Percentiles rank a stretch among this genome's conserved stretches.
phyloP scores from a whole-genome alignment of 768 basidiomycete genomes.

The Naganishia antarctica region DNA sequence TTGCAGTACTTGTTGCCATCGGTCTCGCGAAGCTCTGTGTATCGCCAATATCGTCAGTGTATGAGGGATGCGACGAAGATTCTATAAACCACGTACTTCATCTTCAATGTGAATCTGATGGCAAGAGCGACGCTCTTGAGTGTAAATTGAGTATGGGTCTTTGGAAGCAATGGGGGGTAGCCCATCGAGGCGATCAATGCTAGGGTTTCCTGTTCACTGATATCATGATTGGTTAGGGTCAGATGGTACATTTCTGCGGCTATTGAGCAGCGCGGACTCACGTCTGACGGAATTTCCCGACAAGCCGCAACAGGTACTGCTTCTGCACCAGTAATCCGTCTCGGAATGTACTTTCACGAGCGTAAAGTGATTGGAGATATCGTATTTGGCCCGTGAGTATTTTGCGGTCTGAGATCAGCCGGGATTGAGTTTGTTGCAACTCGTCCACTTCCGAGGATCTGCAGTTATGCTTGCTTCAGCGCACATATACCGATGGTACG shows the following conservation, averaged over 20 bases:
- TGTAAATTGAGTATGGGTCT: slow-evolving; percentile 24
- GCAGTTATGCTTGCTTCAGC: not conserved
- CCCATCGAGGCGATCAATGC: slow-evolving; percentile 46
- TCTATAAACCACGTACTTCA: slow-evolving; percentile 35
- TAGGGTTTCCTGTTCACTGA: slow-evolving; percentile 45
- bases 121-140: slow-evolving; percentile 44
- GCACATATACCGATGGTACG: not conserved
- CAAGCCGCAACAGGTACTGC: slow-evolving; percentile 70
- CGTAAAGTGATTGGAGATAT: slow-evolving; percentile 87
- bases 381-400: slow-evolving; percentile 83
- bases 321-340: slow-evolving; percentile 79
- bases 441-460: not conserved
- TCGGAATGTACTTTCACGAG: slow-evolving; percentile 75
- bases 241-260: not conserved
- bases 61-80: not conserved
- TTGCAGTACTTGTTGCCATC: slow-evolving; percentile 5
- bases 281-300: slow-evolving; percentile 52
- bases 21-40: slow-evolving; percentile 10
- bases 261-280: slow-evolving; percentile 18
- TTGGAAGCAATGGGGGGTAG: slow-evolving; percentile 34
- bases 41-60: not conserved
- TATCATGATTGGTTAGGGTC: not conserved
- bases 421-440: not conserved
- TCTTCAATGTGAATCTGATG: slow-evolving; percentile 36
- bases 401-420: slow-evolving; percentile 61